phyloP scores from a whole-genome alignment of 192 early-diverging fungal species.

The Obelidium mucronatum region DNA sequence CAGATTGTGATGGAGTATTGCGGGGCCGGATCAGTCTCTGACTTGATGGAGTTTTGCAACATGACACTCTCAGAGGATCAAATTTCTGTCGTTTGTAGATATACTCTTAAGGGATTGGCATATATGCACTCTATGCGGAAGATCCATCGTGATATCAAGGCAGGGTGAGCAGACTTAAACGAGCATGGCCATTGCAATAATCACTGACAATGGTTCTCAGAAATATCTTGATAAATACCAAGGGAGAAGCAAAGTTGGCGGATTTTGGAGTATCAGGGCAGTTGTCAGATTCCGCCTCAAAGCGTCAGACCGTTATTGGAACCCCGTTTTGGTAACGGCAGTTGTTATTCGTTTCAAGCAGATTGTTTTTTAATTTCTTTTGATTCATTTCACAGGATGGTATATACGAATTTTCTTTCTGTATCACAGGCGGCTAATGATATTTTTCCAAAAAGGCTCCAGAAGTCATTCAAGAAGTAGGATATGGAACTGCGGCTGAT shows the following conservation, averaged over 20 bases:
- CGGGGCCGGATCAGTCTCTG: constrained; percentile 61
- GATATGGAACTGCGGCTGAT: constrained; percentile 66
- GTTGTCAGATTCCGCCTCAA: constrained; percentile 56
- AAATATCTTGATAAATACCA: constrained; percentile 60
- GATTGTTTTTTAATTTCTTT: background rate
- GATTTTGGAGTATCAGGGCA: constrained; percentile 74
- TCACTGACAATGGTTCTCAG: too few species aligned
- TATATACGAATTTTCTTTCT: too few species aligned
- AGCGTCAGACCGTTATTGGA: constrained; percentile 68
- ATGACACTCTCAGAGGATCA: constrained; percentile 57
- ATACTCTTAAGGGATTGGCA: constrained; percentile 59
- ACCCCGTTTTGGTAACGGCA: constrained; percentile 71
- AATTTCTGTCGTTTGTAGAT: constrained; percentile 57
- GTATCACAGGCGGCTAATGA: background rate
- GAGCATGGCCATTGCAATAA: constrained; percentile 1
- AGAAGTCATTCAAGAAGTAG: constrained; percentile 73
- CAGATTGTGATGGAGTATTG: constrained; percentile 75
- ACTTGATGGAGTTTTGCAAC: constrained; percentile 58
- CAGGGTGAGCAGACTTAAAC: constrained; percentile 46
- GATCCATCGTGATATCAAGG: constrained; percentile 74
- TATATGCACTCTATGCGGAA: constrained; percentile 65
- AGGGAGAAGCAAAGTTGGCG: constrained; percentile 65
- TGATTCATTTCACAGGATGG: constrained; percentile 23
- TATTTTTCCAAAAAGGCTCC: constrained; percentile 49
- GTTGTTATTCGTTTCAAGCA: constrained; percentile 21